Percentiles rank a stretch among this genome's conserved stretches.
Conservation (phyloP, 2,329 filamentous ascomycete genomes). For the Arthroderma sp. region DNA sequence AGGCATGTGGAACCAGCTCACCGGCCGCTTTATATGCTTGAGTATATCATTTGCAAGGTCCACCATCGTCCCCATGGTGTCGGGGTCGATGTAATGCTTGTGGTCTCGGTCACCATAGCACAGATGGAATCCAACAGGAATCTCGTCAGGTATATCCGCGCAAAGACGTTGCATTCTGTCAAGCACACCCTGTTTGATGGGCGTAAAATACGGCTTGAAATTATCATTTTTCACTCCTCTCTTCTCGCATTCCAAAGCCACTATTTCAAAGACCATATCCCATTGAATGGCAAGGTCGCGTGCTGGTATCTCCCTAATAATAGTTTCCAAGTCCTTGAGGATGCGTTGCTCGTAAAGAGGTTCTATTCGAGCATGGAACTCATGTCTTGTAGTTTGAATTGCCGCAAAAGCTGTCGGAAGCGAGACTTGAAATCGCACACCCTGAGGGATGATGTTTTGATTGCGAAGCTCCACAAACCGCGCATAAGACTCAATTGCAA, state of each 20-base stretch:
- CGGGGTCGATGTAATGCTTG: constrained; percentile 33
- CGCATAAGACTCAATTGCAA: constrained; percentile 18
- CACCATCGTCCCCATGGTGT: constrained; percentile 22
- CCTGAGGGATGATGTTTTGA: constrained; percentile 13
- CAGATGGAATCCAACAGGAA: constrained; percentile 34
- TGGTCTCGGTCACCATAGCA: constrained; percentile 37
- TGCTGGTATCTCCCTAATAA: constrained; percentile 18
- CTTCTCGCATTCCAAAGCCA: constrained; percentile 15
- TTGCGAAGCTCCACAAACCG: constrained; percentile 14
- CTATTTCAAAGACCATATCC: constrained; percentile 17
- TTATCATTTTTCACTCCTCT: constrained; percentile 1
- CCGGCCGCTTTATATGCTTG: constrained; percentile 15
- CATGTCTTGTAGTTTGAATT: constrained; percentile 9
- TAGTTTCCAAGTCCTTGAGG: constrained; percentile 13
- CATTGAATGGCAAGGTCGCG: constrained; percentile 22
- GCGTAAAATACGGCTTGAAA: constrained; percentile 22
- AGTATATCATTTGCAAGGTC: constrained; percentile 25
- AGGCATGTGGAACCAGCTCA: constrained; percentile 34
- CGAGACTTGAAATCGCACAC: constrained; percentile 22
- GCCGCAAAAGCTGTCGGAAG: constrained; percentile 19
- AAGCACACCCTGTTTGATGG: constrained; percentile 22
- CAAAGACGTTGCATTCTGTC: constrained; percentile 21
- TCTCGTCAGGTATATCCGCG: constrained; percentile 20
- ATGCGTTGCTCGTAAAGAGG: constrained; percentile 18
- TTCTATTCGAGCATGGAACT: constrained; percentile 16